Base-by-base conservation (phyloP, 192 early-diverging fungal species). In the Thamnidium elegans region DNA sequence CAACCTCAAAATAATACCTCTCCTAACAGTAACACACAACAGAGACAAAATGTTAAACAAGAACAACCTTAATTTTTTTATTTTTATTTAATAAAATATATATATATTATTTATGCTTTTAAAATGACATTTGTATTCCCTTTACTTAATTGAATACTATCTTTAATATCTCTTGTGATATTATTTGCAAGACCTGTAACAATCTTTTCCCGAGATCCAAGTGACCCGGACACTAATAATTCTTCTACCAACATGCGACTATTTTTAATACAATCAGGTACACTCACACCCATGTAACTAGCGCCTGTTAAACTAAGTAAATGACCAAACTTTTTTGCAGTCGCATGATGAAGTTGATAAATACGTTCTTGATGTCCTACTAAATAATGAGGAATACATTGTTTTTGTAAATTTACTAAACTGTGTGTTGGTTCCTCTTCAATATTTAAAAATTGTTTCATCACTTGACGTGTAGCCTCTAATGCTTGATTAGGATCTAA, bases 381-480 rank as follows among this genome's bases (percentile, higher is more conserved):
- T 1, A 78, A 68, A 62, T 96, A 96, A 53, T 95, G 90, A 2
- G 96, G 93, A 60, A 98, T 94, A 66, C 96, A 98, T 14, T 87
- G 68, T 6, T 62, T 50, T 17, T 90, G 83, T 44, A 98, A 56
- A 34, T 81, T 73, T 1, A 83, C 87, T 31, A 78, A 71, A 10
- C 69, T 68, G 43, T 81, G 78, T 3, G 77, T 67, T 4, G 87
- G 86, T 3, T 59, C 31, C 0, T 59, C 62, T 5, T 70, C 66
- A 5, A 92, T 84, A 11, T 86, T 82, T 8, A 94, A 79, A 36
- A 87, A 84, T 9, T 66, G 65, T 47, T 78, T 66, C 14, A 95
- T 67, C 0, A 81, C 78, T 26, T 88, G 74, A n/a, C 74, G 32
- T 2, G 96, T 89, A 6, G 70, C 42, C 7, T 65, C 55, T 17